phyloP scores from a whole-genome alignment of 495 filamentous ascomycete genomes.

The Talaromyces stipitatus region DNA sequence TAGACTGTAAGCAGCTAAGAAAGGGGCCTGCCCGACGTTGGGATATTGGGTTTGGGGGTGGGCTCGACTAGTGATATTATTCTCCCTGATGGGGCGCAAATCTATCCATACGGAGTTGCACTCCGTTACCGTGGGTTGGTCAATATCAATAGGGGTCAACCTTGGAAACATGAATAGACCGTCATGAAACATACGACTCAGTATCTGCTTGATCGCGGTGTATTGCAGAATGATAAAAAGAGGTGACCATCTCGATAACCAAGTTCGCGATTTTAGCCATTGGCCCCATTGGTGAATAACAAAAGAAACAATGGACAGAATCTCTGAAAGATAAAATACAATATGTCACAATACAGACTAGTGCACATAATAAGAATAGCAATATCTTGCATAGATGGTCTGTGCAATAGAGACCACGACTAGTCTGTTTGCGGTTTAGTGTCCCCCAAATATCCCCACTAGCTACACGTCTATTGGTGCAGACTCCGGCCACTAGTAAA shows the following conservation, averaged over 20 bases:
- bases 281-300: too few relatives aligned
- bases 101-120: background rate
- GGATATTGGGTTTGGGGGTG: background rate
- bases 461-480: too few relatives aligned
- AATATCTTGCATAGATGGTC: background rate
- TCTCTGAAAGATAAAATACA: background rate
- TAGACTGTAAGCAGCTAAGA: background rate
- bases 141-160: background rate
- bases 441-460: background rate
- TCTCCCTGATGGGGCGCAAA: conserved; percentile 1
- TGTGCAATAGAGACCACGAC: background rate
- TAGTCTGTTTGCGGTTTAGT: background rate
- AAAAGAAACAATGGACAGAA: too few relatives aligned
- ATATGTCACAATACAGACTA: background rate
- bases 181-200: too few relatives aligned
- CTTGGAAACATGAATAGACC: too few relatives aligned
- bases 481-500: background rate
- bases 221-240: too few relatives aligned
- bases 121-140: background rate
- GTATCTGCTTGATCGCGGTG: too few relatives aligned
- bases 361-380: background rate
- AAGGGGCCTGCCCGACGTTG: background rate
- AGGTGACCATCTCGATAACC: too few relatives aligned
- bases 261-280: too few relatives aligned
- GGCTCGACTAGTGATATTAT: background rate